Evolutionary conservation across 495 filamentous ascomycete genomes (phyloP).

Genomic region (Lophiostoma macrostomum): DNA sequence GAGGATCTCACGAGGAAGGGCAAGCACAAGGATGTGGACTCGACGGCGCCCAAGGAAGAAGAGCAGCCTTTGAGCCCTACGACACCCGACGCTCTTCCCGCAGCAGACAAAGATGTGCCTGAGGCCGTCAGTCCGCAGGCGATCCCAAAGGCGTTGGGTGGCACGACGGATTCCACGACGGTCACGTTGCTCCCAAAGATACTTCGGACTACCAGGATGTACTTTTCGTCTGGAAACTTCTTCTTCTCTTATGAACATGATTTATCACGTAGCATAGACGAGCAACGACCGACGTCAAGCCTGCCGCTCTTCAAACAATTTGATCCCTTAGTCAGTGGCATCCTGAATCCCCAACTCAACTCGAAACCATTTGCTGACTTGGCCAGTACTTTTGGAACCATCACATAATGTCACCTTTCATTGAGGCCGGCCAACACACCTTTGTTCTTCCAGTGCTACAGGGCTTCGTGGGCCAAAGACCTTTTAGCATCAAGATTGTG

Average conservation of each 20-base stretch:
- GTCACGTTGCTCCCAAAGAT: conserved; percentile 74
- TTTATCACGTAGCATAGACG: conserved; percentile 65
- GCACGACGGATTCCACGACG: conserved; percentile 38
- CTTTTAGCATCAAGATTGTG: conserved; percentile 61
- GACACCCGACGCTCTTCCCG: conserved; percentile 15
- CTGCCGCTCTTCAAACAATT: conserved; percentile 66
- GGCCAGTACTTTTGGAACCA: conserved; percentile 85
- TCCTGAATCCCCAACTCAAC: too few species aligned
- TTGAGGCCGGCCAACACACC: conserved; percentile 59
- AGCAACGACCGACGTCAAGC: conserved; percentile 44
- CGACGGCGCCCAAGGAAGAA: conserved; percentile 12
- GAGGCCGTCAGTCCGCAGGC: conserved; percentile 25
- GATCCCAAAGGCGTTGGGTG: conserved; percentile 38
- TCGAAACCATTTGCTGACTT: too few species aligned
- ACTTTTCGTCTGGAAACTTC: conserved; percentile 77
- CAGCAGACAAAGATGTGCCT: conserved; percentile 11
- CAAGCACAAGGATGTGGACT: conserved; percentile 21
- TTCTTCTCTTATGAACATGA: conserved; percentile 93
- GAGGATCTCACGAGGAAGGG: conserved; percentile 31
- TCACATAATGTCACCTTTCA: conserved; percentile 69
- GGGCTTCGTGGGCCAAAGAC: conserved; percentile 87
- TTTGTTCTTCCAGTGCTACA: conserved; percentile 84
- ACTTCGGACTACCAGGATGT: conserved; percentile 72
- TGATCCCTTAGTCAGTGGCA: conserved; percentile 62
- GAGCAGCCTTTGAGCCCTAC: not conserved